A percentile compares a stretch with the other conserved stretches of the same genome.
These are phyloP conservation scores for Coemansia erecta DNA, from an alignment of 192 early-diverging fungal species.

Conservation along the genomic window DNA sequence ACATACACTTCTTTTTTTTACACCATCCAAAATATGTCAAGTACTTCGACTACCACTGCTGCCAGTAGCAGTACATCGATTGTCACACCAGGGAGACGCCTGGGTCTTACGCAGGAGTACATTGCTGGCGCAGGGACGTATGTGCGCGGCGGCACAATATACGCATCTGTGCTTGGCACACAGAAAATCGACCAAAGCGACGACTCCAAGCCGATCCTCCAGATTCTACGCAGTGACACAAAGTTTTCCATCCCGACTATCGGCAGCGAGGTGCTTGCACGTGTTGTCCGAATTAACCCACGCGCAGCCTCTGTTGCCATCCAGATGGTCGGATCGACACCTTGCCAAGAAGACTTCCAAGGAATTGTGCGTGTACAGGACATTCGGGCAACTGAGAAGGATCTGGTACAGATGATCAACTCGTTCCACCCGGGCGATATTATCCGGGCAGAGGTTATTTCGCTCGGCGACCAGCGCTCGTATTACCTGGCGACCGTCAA, in stretches of 20 bases:
- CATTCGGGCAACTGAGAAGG: slow-evolving; percentile 90
- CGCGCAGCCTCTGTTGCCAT: slow-evolving; percentile 84
- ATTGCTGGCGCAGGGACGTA: slow-evolving; percentile 70
- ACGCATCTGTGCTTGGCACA: slow-evolving; percentile 57
- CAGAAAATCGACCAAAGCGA: slow-evolving; percentile 11
- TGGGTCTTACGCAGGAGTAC: slow-evolving; percentile 69
- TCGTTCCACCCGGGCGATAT: slow-evolving; percentile 95
- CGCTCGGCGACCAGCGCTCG: slow-evolving; percentile 87
- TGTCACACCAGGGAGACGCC: slow-evolving; percentile 76
- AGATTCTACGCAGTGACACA: slow-evolving; percentile 61
- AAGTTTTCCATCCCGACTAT: slow-evolving; percentile 75
- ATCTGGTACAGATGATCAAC: slow-evolving; percentile 87
- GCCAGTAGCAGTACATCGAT: slow-evolving; percentile 15
- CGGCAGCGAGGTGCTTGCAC: slow-evolving; percentile 75
- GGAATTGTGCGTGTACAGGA: slow-evolving; percentile 92
- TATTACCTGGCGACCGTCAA: slow-evolving; percentile 90
- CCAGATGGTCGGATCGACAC: slow-evolving; percentile 80
- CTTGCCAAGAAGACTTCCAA: slow-evolving; percentile 83
- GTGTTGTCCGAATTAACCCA: slow-evolving; percentile 87
- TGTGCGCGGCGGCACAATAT: slow-evolving; percentile 65
- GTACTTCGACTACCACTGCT: not conserved
- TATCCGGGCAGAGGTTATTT: slow-evolving; percentile 80
- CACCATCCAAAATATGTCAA: not conserved
- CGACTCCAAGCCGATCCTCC: slow-evolving; percentile 42
- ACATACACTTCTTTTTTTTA: slow-evolving; percentile 1